phyloP scores from a whole-genome alignment of 352 stramenopile genomes.

The Pythium vanterpoolii region DNA sequence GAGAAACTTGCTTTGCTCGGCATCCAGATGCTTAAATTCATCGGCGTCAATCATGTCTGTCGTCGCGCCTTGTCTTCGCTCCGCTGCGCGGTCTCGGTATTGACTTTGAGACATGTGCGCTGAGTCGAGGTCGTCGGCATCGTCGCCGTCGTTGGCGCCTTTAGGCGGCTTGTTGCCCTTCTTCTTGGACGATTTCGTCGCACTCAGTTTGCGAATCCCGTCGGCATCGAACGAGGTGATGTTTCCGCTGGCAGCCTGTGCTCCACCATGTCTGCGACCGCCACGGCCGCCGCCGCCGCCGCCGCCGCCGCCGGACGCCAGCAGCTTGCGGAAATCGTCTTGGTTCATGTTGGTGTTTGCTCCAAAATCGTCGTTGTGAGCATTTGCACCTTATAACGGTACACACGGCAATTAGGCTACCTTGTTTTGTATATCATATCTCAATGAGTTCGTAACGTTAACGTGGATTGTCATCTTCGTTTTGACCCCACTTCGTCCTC shows the following conservation, averaged over 20 bases:
- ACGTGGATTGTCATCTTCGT: too few relatives aligned
- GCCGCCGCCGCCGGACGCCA: slow-evolving; percentile 30
- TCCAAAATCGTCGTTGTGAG: too few relatives aligned
- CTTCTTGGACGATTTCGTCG: slow-evolving; percentile 59
- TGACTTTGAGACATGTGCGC: slow-evolving; percentile 1
- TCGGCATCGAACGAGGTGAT: slow-evolving; percentile 48
- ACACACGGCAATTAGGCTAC: too few relatives aligned
- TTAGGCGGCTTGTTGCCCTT: slow-evolving; percentile 44
- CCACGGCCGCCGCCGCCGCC: slow-evolving; percentile 15
- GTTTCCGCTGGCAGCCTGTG: slow-evolving; percentile 34
- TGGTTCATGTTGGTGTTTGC: slow-evolving; percentile 53
- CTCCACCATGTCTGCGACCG: slow-evolving; percentile 2
- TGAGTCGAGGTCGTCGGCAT: neutral
- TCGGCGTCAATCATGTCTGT: slow-evolving; percentile 39
- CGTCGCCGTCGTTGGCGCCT: slow-evolving; percentile 7
- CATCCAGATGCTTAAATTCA: slow-evolving; percentile 52
- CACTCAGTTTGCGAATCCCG: slow-evolving; percentile 44
- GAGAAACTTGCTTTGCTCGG: slow-evolving; percentile 59
- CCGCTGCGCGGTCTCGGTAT: slow-evolving; percentile 69
- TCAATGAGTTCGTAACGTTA: too few relatives aligned
- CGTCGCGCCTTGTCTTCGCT: slow-evolving; percentile 38
- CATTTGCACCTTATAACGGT: too few relatives aligned
- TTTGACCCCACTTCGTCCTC: neutral
- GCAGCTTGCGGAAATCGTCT: slow-evolving; percentile 69
- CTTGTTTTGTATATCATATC: too few relatives aligned